These are phyloP conservation scores for Boletus reticuloceps DNA, from an alignment of 768 basidiomycete species.

Conservation along the genomic window DNA sequence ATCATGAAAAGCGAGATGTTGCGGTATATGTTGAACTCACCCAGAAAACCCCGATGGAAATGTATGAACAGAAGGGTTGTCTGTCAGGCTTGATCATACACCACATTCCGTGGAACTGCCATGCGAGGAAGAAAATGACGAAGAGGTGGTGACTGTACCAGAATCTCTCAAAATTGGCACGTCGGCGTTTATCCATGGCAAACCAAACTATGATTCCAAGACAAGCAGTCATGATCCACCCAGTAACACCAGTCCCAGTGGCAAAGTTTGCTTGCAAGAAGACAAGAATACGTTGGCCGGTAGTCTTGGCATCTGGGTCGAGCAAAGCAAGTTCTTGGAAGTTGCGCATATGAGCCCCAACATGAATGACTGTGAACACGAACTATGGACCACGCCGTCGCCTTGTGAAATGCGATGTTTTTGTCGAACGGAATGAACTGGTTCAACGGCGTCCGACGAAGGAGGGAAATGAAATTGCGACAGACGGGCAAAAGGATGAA, in stretches of 20 bases:
- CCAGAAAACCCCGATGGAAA: constrained; percentile 93
- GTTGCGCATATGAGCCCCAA: constrained; percentile 84
- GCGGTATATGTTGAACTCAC: constrained; percentile 40
- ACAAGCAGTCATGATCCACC: constrained; percentile 81
- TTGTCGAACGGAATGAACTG: constrained; percentile 91
- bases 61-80: constrained; percentile 82
- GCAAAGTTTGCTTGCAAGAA: constrained; percentile 79
- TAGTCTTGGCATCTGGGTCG: constrained; percentile 50
- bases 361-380: constrained; percentile 71
- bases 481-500: constrained; percentile 95
- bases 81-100: constrained; percentile 94
- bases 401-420: constrained; percentile 88
- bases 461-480: constrained; percentile 88
- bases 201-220: constrained; percentile 83
- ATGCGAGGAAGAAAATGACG: constrained; percentile 87
- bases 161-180: constrained; percentile 81
- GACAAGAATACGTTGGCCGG: constrained; percentile 55
- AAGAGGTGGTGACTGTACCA: constrained; percentile 91
- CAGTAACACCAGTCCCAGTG: constrained; percentile 79
- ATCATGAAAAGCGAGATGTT: constrained; percentile 3
- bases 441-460: constrained; percentile 84
- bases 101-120: constrained; percentile 97
- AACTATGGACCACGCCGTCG: constrained; percentile 91
- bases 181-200: constrained; percentile 76
- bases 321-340: constrained; percentile 63